A percentile compares a stretch with the other conserved stretches of the same genome.
Evolutionary conservation across 176 grass and related monocot genomes (phyloP).

Genomic region (Melocanna baccifera): DNA sequence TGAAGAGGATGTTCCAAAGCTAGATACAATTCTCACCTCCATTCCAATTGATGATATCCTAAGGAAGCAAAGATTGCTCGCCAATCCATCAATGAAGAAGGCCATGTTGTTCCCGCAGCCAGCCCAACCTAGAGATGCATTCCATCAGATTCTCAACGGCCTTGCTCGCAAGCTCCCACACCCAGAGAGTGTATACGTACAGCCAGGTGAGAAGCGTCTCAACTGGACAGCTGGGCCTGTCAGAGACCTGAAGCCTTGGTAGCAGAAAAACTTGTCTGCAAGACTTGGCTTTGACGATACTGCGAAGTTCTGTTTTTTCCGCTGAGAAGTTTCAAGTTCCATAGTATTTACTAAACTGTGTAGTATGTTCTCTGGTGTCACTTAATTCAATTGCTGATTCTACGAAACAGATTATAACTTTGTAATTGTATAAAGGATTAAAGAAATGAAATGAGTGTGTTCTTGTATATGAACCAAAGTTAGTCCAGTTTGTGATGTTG

Average conservation of each 20-base stretch:
- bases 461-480: neutral
- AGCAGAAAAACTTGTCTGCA: constrained; percentile 21
- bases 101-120: constrained; percentile 89
- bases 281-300: neutral
- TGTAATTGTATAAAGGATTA: constrained; percentile 31
- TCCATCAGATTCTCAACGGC: constrained; percentile 90
- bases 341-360: constrained; percentile 12
- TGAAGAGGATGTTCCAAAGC: constrained; percentile 76
- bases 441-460: constrained; percentile 25
- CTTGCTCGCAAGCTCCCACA: constrained; percentile 86
- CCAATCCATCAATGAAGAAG: constrained; percentile 91
- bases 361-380: neutral
- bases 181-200: constrained; percentile 43
- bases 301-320: constrained; percentile 16
- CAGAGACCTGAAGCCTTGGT: constrained; percentile 80
- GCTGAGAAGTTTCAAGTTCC: neutral
- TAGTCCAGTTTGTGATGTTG: neutral
- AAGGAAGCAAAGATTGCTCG: constrained; percentile 79
- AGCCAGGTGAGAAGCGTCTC: constrained; percentile 61
- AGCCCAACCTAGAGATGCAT: constrained; percentile 66
- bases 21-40: constrained; percentile 76
- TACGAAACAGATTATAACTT: constrained; percentile 19
- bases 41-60: constrained; percentile 77
- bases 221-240: constrained; percentile 72
- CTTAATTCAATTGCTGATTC: constrained; percentile 5